Evolutionary conservation across 495 filamentous ascomycete genomes (phyloP), one percentile per base, ranked within the genome.

Genomic region (Cercophora scortea): DNA sequence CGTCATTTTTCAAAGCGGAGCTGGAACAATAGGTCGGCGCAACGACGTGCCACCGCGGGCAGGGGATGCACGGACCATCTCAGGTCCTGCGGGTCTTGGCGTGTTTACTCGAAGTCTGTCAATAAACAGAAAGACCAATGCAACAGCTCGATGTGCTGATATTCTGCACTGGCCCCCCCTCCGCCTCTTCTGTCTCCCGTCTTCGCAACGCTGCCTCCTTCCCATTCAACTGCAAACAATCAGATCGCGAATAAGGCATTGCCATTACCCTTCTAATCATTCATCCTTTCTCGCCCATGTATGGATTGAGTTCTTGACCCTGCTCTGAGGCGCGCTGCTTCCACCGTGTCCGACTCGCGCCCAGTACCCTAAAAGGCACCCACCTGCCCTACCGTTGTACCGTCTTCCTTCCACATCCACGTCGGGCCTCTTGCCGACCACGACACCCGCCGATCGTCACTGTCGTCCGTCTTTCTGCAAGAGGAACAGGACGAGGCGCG

Each of bases 61-160:
- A 53, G 45, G 53, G 56, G 32, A 35, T 40, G 61, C 56, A 60
- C 56, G 47, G 52, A 44, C 56, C 52, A 53, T n/a, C 25, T 11
- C 3, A 33, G 32, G 32, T 34, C 19, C 10, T 18, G 17, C 36
- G 35, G 47, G 19, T 17, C 10, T 38, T 33, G 25, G 19, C 42
- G 36, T 65, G 57, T 62, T 62, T 62, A 60, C 57, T 41, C 13
- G 19, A 32, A 7, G 32, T 32, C 19, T 57, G 51, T 57, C 61
- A 54, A 64, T 57, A 59, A 60, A 65, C 54, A 63, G 43, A 54
- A 51, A 34, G 44, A 18, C 25, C 25, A 25, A 25, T 25, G 25
- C 25, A 25, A 5, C 25, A 25, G 25, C 25, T 25, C 5, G 25
- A 25, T 25, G 25, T 5, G 25, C 5, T 25, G 25, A 25, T 25